Evolutionary conservation across 805 yeast species (phyloP), one percentile per base, ranked within the genome.

Genomic region (Monosporozyma yasuniensis): DNA sequence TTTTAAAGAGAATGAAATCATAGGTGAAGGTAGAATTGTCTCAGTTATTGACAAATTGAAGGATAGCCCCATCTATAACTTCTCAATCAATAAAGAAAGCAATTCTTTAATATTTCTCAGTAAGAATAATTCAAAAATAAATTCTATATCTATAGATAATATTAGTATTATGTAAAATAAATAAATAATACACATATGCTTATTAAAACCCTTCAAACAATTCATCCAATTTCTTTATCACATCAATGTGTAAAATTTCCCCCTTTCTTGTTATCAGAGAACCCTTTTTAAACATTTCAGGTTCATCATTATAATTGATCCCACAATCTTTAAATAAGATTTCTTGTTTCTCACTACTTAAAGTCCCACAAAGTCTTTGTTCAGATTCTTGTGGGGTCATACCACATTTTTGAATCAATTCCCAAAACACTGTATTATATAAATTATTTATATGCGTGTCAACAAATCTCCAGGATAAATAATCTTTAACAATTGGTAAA

Each of bases 401-500:
- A 0, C 82, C 83, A 16, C 93, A 89, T 53, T 76, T 72, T 18
- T 71, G 62, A 0, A 93, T 91, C 59, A 93, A 72, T 5, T 80
- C 73, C 99, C 99, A 93, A 64, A 93, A 93, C 0, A 88, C 73
- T 0, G 99, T 93, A 62, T 93, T 93, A 71, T 91, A 93, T 52
- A 93, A 68, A 64, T 93, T 93, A 65, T 93, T 93, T 49, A 93
- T 93, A 68, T 93, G 99, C 47, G 93, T 93, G 63, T 93, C 99
- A 1, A 84, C 98, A 63, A 87, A 97, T 56, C 99, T 76, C 99
- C 99, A 93, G 50, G 85, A 72, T 55, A 93, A 77, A 63, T 93
- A 93, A 65, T 91, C 98, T 50, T 87, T 73, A 1, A 91, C 72
- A 1, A 72, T 68, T 4, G 69, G 59, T 16, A 71, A 55, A 49